Conservation (phyloP, 345 rosid species). For the Draba incana region DNA sequence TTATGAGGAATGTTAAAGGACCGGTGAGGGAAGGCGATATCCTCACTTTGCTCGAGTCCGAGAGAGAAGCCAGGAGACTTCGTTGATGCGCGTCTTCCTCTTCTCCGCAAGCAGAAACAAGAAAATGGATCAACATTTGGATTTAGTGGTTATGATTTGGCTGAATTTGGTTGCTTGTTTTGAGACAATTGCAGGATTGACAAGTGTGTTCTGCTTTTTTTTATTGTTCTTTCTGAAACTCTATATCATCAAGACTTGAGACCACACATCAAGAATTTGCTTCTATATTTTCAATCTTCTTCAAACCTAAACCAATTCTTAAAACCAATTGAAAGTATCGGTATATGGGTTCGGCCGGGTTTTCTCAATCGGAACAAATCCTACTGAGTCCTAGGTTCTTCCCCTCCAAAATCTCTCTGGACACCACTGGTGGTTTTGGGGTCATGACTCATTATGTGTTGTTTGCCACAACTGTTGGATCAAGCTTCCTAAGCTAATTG, state of each 20-base stretch:
- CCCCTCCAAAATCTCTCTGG: background rate
- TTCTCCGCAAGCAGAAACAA: background rate
- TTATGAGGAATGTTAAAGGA: conserved; percentile 38
- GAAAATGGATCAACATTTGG: conserved; percentile 9
- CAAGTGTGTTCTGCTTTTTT: background rate
- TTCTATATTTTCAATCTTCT: background rate
- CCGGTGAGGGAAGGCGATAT: conserved; percentile 45
- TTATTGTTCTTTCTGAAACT: background rate
- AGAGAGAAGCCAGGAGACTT: conserved; percentile 48
- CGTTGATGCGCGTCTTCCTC: conserved; percentile 23
- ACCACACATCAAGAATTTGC: background rate
- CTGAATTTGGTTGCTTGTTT: conserved; percentile 17
- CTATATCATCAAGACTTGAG: background rate
- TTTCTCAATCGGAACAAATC: too few relatives aligned
- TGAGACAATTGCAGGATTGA: conserved; percentile 26
- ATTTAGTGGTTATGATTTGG: conserved; percentile 14
- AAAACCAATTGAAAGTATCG: background rate
- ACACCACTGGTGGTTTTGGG: too few relatives aligned
- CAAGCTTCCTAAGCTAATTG: conserved; percentile 15
- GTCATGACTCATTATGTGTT: background rate
- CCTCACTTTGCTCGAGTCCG: conserved; percentile 48
- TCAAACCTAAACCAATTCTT: background rate
- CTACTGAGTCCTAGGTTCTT: too few relatives aligned
- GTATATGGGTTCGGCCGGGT: too few relatives aligned
- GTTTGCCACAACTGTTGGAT: background rate